Evolutionary conservation across 768 basidiomycete species (phyloP).

Genomic region (Galerina marginata): DNA sequence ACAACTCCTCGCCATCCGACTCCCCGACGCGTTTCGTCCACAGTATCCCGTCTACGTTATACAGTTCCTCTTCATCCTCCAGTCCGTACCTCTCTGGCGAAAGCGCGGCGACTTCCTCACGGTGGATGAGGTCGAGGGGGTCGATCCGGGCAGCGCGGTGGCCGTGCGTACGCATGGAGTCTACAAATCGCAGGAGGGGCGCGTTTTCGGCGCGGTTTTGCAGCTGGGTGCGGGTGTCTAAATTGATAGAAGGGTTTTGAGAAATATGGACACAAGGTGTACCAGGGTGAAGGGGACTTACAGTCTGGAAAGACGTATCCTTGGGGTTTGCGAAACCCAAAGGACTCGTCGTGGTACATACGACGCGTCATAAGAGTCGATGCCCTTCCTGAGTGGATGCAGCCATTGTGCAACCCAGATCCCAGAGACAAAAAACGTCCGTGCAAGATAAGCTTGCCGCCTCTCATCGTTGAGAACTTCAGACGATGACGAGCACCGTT

Average conservation of each 20-base stretch:
- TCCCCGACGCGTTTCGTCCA: slow-evolving; percentile 65
- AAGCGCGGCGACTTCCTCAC: slow-evolving; percentile 80
- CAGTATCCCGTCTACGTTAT: slow-evolving; percentile 81
- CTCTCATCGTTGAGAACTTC: too few relatives aligned
- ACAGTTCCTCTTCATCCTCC: slow-evolving; percentile 51
- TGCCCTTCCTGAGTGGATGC: not conserved
- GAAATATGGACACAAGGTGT: not conserved
- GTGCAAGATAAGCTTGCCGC: not conserved
- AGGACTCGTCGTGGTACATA: slow-evolving; percentile 79
- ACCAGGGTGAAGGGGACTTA: slow-evolving; percentile 40
- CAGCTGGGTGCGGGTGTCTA: slow-evolving; percentile 71
- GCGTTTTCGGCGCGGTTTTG: slow-evolving; percentile 71
- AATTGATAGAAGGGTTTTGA: slow-evolving; percentile 29
- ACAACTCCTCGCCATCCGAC: slow-evolving; percentile 44
- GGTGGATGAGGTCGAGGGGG: slow-evolving; percentile 84
- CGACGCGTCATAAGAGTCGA: slow-evolving; percentile 26
- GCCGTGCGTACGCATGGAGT: slow-evolving; percentile 84
- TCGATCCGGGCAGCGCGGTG: slow-evolving; percentile 88
- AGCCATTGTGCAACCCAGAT: not conserved
- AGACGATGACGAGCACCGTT: too few relatives aligned
- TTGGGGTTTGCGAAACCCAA: slow-evolving; percentile 72
- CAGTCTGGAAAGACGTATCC: slow-evolving; percentile 75
- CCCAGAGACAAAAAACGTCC: not conserved
- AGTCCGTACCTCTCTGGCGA: slow-evolving; percentile 81
- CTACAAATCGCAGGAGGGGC: slow-evolving; percentile 84